These are phyloP conservation scores for Penicillium maclennaniae DNA, from an alignment of 495 filamentous ascomycete species.

Conservation along the genomic window DNA sequence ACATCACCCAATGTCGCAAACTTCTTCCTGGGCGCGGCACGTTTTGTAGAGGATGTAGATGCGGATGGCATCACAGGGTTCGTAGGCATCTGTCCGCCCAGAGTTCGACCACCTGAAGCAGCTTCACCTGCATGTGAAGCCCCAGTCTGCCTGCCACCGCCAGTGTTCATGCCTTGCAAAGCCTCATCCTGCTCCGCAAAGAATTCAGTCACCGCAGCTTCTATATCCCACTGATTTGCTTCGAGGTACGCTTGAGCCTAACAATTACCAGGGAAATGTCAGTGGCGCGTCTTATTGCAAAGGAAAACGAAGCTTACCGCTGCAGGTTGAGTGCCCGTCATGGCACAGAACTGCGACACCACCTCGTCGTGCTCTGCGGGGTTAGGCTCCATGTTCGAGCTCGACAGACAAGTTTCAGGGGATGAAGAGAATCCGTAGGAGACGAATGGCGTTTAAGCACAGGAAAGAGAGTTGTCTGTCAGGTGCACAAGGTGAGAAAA, in stretches of 20 bases:
- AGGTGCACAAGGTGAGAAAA: neutral
- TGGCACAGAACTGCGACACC: slow-evolving; percentile 66
- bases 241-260: slow-evolving; percentile 70
- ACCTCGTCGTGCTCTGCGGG: slow-evolving; percentile 60
- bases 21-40: slow-evolving; percentile 43
- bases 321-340: slow-evolving; percentile 62
- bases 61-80: slow-evolving; percentile 32
- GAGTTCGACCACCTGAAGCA: slow-evolving; percentile 25
- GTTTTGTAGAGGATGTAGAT: slow-evolving; percentile 29
- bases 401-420: neutral
- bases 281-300: neutral
- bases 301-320: slow-evolving; percentile 48
- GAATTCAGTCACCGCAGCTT: slow-evolving; percentile 63
- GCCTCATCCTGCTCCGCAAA: slow-evolving; percentile 66
- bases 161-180: slow-evolving; percentile 33
- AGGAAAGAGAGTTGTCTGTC: neutral
- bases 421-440: neutral
- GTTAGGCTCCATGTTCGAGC: slow-evolving; percentile 50
- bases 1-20: slow-evolving; percentile 56
- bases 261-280: neutral
- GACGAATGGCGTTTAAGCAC: neutral
- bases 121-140: slow-evolving; percentile 18
- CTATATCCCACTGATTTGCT: slow-evolving; percentile 66
- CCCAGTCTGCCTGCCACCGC: slow-evolving; percentile 31
- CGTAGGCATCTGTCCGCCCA: slow-evolving; percentile 29